Evolutionary conservation across 2,329 filamentous ascomycete genomes (phyloP), one percentile per base, ranked within the genome.

Genomic region (Diplodia intermedia): DNA sequence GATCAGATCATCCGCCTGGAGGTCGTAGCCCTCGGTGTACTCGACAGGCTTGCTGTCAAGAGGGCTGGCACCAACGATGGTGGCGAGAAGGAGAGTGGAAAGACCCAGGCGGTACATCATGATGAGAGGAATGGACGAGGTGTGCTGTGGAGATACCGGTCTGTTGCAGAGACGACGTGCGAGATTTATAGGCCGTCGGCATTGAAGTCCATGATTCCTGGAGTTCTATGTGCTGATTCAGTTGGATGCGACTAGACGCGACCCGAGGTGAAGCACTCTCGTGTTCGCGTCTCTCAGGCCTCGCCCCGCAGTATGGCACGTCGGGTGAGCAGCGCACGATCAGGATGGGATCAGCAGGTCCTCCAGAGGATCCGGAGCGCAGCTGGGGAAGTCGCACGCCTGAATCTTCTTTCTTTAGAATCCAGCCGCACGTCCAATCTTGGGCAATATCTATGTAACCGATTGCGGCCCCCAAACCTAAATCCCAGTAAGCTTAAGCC

Each of bases 11-110:
- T 47, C 50, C 9, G 52, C 40, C 20, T 60, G 9, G 36, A 60
- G 55, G 18, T 26, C 4, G 11, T 60, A 43, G 5, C 14, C 55
- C 26, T 36, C 33, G n/a, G 36, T 60, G 4, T 26, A 60, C 36
- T 60, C 20, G 20, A 43, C 20, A 43, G 20, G 12, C 20, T 43
- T 60, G 43, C 6, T 47, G 36, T 43, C 36, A 8, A 60, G 14
- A 18, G 55, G 55, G 9, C 14, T 18, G 12, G 55, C 55, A 23
- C 55, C 20, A 23, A 60, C 55, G 55, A 60, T n/a, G 14, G 55
- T 18, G 36, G 36, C 18, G 36, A 60, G 55, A 29, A 60, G 36
- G 55, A 60, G 55, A 29, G 31, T 26, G n/a, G 20, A 15, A 18
- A 60, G 20, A 2, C 36, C 20, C 6, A 60, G 55, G 15, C 36